Conservation (phyloP, 2,329 filamentous ascomycete genomes). For the Thielaviopsis euricoi region DNA sequence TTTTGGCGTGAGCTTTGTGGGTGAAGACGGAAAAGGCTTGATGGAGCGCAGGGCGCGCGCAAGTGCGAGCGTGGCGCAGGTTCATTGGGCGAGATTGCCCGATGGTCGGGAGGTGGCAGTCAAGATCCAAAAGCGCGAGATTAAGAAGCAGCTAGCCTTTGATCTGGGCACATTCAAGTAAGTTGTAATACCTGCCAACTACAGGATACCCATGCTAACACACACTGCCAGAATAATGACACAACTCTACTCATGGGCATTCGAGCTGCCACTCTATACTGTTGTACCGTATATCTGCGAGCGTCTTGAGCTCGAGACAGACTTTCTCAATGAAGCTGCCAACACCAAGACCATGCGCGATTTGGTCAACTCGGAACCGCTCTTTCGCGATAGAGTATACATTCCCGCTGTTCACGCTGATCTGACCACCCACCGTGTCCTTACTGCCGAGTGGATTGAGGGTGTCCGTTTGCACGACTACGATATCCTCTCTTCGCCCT, state of each 20-base stretch:
- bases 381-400: conserved; percentile 67
- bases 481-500: conserved; percentile 56
- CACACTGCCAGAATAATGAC: conserved; percentile 47
- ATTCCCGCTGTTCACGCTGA: conserved; percentile 74
- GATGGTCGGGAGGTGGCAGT: conserved; percentile 88
- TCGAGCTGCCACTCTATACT: conserved; percentile 83
- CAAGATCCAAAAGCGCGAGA: conserved; percentile 94
- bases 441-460: conserved; percentile 97
- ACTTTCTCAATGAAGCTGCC: conserved; percentile 80
- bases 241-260: conserved; percentile 68
- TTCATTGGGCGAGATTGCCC: conserved; percentile 76
- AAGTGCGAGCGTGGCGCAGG: conserved; percentile 87
- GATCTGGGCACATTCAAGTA: conserved; percentile 91
- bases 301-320: conserved; percentile 80
- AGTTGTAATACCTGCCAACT: conserved; percentile 17
- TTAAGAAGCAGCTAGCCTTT: conserved; percentile 78
- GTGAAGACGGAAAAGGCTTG: conserved; percentile 49
- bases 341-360: conserved; percentile 75
- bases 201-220: not conserved
- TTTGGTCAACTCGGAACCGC: conserved; percentile 58
- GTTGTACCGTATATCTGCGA: conserved; percentile 88
- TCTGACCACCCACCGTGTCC: conserved; percentile 64
- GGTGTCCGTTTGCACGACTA: conserved; percentile 89
- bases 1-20: conserved; percentile 72
- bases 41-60: conserved; percentile 47